A percentile compares a stretch with the other conserved stretches of the same genome.
Evolutionary conservation across 2,329 filamentous ascomycete species (phyloP).

Genomic region (Apiospora sp.): DNA sequence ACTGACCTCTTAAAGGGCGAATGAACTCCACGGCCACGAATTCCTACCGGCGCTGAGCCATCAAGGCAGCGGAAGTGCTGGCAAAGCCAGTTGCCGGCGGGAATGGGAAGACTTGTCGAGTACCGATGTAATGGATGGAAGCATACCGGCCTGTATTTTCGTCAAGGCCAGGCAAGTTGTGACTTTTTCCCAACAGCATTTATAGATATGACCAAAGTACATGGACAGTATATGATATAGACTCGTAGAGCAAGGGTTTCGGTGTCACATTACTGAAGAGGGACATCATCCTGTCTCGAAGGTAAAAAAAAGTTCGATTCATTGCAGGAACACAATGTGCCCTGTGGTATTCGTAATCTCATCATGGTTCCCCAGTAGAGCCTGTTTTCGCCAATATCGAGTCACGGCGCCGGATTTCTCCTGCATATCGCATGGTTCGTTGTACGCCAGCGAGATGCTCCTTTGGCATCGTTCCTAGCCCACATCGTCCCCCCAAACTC

Average conservation of each 20-base stretch:
- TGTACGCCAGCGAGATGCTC: background rate
- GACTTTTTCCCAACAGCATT: background rate
- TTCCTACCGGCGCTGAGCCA: background rate
- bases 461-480: background rate
- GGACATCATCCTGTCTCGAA: background rate
- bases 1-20: too few species aligned
- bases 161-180: background rate
- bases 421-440: background rate
- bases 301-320: background rate
- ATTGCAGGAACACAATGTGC: conserved; percentile 7
- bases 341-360: conserved; percentile 4
- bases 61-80: background rate
- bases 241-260: background rate
- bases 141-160: background rate
- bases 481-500: background rate
- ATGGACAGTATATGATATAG: too few species aligned
- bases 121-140: background rate
- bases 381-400: conserved; percentile 1
- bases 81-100: background rate
- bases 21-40: background rate
- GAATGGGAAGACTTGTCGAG: background rate
- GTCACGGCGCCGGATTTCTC: background rate
- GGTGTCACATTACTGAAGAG: background rate
- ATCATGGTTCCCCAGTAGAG: background rate
- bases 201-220: background rate